These are phyloP conservation scores for Aspergillus uvarum DNA, from an alignment of 2,329 filamentous ascomycete species.

Conservation along the genomic window DNA sequence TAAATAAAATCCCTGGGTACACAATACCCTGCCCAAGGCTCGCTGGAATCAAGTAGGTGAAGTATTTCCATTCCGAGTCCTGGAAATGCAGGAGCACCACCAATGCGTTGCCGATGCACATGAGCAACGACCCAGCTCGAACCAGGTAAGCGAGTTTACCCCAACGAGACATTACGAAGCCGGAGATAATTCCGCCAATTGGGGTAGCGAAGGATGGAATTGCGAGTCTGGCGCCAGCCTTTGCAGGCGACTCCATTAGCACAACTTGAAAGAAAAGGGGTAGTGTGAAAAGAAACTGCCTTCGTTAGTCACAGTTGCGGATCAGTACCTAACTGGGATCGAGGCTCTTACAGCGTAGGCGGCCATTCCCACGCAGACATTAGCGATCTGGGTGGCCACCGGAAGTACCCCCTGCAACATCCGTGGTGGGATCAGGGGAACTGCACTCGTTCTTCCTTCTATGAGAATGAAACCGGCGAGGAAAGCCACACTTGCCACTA, in stretches of 20 bases:
- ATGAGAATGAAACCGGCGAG: constrained; percentile 40
- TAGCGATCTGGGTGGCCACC: constrained; percentile 57
- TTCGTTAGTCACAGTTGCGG: not conserved
- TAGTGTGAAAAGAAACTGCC: constrained; percentile 49
- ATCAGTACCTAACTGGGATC: not conserved
- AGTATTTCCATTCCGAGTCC: constrained; percentile 47
- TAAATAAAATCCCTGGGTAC: constrained; percentile 56
- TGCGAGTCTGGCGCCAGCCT: constrained; percentile 45
- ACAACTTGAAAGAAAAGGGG: constrained; percentile 48
- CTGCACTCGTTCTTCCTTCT: constrained; percentile 43
- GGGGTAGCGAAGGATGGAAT: constrained; percentile 49
- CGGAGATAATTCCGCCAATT: constrained; percentile 45
- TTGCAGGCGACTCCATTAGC: constrained; percentile 45
- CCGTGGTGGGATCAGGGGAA: constrained; percentile 47
- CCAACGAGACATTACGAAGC: constrained; percentile 51
- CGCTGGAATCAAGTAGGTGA: constrained; percentile 47
- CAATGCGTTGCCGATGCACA: constrained; percentile 46
- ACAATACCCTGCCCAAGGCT: constrained; percentile 50
- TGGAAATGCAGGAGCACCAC: constrained; percentile 44
- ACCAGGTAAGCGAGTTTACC: constrained; percentile 45
- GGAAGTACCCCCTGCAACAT: constrained; percentile 59
- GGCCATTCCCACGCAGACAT: constrained; percentile 60
- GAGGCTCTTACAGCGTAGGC: constrained; percentile 58
- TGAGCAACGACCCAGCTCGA: constrained; percentile 41
- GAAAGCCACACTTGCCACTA: constrained; percentile 40